These are phyloP conservation scores for Thermochaetoides dissita DNA, from an alignment of 2,329 filamentous ascomycete species.

Conservation along the genomic window DNA sequence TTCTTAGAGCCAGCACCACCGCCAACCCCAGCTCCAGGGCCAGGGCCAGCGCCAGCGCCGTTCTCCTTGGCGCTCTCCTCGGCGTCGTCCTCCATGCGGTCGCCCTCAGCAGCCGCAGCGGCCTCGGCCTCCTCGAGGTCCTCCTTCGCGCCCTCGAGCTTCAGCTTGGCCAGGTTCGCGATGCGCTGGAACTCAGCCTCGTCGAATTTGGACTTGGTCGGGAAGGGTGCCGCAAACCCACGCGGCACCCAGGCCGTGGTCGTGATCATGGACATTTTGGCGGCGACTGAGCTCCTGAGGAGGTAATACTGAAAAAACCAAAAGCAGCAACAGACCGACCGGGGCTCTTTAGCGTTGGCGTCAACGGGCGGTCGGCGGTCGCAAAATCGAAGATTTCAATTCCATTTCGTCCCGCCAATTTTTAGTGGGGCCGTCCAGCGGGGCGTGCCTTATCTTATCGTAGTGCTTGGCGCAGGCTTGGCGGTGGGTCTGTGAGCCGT, in stretches of 20 bases:
- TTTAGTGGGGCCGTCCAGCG: conserved; percentile 20
- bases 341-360: conserved; percentile 1
- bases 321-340: too few species aligned
- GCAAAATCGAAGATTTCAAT: conserved; percentile 15
- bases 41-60: conserved; percentile 8
- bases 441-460: conserved; percentile 23
- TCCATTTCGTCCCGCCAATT: conserved; percentile 15
- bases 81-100: conserved; percentile 8
- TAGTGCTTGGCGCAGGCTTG: too few species aligned
- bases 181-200: conserved; percentile 65
- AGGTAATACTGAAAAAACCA: not conserved
- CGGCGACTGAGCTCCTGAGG: too few species aligned
- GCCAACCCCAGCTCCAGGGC: too few species aligned
- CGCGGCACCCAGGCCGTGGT: conserved; percentile 63
- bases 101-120: too few species aligned
- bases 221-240: conserved; percentile 63
- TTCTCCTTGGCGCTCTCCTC: conserved; percentile 17
- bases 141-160: conserved; percentile 83
- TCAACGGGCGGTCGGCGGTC: not conserved
- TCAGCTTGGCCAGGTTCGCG: conserved; percentile 57
- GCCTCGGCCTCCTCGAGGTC: conserved; percentile 57
- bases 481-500: not conserved
- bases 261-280: conserved; percentile 56
- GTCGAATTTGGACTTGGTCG: conserved; percentile 60
- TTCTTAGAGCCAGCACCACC: conserved; percentile 15